phyloP scores from a whole-genome alignment of 2,329 filamentous ascomycete genomes.

The Monilinia fructigena region DNA sequence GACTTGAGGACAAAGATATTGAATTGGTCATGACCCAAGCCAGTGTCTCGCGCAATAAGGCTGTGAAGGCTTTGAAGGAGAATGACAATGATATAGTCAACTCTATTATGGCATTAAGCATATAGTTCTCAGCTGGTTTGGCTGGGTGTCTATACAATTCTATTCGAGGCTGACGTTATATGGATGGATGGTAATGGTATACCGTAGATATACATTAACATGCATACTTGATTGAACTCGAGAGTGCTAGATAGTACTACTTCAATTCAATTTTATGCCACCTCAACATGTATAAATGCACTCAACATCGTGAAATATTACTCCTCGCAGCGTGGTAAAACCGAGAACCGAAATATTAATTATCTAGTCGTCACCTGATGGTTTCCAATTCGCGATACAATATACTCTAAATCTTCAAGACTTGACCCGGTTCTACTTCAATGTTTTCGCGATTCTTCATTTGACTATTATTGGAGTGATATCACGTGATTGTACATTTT shows the following conservation, averaged over 20 bases:
- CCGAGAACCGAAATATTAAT: neutral
- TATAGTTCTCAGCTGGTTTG: conserved; percentile 49
- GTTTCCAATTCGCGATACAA: neutral
- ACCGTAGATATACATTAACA: conserved; percentile 21
- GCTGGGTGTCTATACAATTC: conserved; percentile 21
- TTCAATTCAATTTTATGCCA: conserved; percentile 18
- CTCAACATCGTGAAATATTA: neutral
- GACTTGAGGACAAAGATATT: conserved; percentile 98
- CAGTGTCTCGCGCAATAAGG: conserved; percentile 95
- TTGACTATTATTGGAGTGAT: neutral
- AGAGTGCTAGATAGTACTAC: conserved; percentile 15
- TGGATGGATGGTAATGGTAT: conserved; percentile 13
- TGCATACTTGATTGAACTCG: conserved; percentile 6
- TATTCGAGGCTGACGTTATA: neutral
- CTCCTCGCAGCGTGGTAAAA: neutral
- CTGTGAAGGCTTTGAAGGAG: conserved; percentile 96
- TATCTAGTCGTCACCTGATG: neutral
- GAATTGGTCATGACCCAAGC: conserved; percentile 99
- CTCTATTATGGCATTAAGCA: conserved; percentile 98
- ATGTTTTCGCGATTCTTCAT: neutral
- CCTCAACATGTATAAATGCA: neutral
- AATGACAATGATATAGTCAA: conserved; percentile 99
- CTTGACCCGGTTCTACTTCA: neutral
- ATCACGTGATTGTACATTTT: conserved; percentile 30
- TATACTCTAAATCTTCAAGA: neutral